Base-by-base conservation (phyloP, 805 yeast genomes). In the Candida sonorensis region DNA sequence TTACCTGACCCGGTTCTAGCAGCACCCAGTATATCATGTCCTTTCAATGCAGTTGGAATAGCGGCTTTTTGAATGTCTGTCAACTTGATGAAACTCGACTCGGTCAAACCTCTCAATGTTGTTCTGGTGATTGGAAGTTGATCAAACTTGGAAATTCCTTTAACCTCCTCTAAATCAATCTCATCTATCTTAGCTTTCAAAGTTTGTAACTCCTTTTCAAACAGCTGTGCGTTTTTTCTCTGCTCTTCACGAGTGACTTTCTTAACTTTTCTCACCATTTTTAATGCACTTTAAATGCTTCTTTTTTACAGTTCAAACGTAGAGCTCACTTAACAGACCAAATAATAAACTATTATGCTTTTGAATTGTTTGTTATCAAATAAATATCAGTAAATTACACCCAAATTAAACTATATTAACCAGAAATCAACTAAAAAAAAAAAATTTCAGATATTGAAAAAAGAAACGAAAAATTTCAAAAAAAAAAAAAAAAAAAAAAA, bases 1-100 rank as follows among this genome's bases (percentile, higher is more conserved):
- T 87, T 87, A 15, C 97, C 97, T 3, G 94, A 82, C 3, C 90
- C 90, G 0, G 97, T 87, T 46, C 76, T 75, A 14, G 96, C 96
- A 14, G 95, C 88, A 10, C 86, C 95, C 45, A 88, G 65, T 3
- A 88, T 55, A 61, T 87, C 97, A 20, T 69, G 62, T 1, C 92
- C 90, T 45, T 82, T 77, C 38, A 92, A 61, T 1, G 92, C 76
- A 10, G 69, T 59, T 0, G 94, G 82, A 17, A 92, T 82, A 5
- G 95, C 67, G 29, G 75, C 76, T 38, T 69, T 74, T 50, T 92
- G 99, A 36, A 92, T 84, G 26, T 83, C 95, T 0, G 98, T 92
- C 63, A 88, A 57, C 9, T 75, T 68, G 2, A 82, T 67, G 54
- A 81, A 92, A 32, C 85, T 81, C n/a, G 94, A 69, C 34, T 76